These are phyloP conservation scores for Chalciporus sp. DNA, from an alignment of 1,284 basidiomycete species.

Conservation along the genomic window DNA sequence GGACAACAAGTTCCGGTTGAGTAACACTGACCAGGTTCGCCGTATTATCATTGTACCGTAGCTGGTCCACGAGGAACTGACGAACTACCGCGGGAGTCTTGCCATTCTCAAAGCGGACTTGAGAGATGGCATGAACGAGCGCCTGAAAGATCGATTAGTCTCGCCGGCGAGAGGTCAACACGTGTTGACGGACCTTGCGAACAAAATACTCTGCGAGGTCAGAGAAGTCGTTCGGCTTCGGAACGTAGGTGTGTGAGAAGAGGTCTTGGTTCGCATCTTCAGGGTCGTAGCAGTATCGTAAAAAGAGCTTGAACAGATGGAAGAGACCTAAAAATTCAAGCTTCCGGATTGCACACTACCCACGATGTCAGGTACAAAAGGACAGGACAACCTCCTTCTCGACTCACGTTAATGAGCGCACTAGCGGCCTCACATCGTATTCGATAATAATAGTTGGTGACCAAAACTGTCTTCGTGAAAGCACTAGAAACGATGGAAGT, in stretches of 20 bases:
- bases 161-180: conserved; percentile 1
- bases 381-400: conserved; percentile 2
- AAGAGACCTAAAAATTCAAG: conserved; percentile 91
- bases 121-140: conserved; percentile 80
- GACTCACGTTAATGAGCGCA: conserved; percentile 80
- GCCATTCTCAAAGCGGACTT: conserved; percentile 83
- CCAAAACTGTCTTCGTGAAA: conserved; percentile 90
- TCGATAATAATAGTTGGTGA: conserved; percentile 96
- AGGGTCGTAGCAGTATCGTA: conserved; percentile 90
- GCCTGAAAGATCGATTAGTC: conserved; percentile 44
- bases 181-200: conserved; percentile 65
- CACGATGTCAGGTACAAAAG: conserved; percentile 12
- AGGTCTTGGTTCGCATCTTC: conserved; percentile 78
- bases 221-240: conserved; percentile 92
- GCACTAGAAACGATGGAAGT: conserved; percentile 91
- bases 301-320: conserved; percentile 94
- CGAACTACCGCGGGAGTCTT: conserved; percentile 89
- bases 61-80: conserved; percentile 87
- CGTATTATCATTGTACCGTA: conserved; percentile 95
- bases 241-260: conserved; percentile 83
- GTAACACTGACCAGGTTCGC: conserved; percentile 71
- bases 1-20: neutral
- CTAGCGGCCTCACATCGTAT: conserved; percentile 94
- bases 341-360: conserved; percentile 77
- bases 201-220: conserved; percentile 94